Percentiles rank a stretch among this genome's conserved stretches.
phyloP scores from a whole-genome alignment of 225 moss, liverwort and hornwort genomes.

The Pleurozium schreberi region DNA sequence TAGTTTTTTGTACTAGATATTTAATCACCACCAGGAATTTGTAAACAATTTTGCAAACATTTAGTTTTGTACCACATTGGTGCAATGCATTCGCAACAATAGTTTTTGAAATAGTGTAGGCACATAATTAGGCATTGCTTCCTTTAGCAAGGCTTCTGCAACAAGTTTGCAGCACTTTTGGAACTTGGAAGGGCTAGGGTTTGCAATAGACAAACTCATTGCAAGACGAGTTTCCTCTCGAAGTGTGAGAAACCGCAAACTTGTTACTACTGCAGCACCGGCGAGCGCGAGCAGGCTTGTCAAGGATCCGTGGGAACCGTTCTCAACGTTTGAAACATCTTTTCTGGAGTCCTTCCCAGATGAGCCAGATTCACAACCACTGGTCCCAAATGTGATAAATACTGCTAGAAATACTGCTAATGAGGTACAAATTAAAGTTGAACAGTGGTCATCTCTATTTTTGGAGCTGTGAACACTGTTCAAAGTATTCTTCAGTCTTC shows the following conservation, averaged over 20 bases:
- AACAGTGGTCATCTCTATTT: neutral
- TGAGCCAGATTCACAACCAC: neutral
- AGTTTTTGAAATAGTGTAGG: neutral
- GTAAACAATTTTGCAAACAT: neutral
- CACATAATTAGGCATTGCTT: neutral
- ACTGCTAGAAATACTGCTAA: neutral
- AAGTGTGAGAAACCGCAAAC: constrained; percentile 42
- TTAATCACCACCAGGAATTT: neutral
- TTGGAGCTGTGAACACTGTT: neutral
- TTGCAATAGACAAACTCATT: neutral
- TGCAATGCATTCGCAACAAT: neutral
- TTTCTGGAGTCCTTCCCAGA: constrained; percentile 22
- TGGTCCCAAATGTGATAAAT: neutral
- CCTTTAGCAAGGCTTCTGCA: neutral
- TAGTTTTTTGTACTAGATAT: neutral
- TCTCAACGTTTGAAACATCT: constrained; percentile 30
- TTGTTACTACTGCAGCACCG: too few species aligned
- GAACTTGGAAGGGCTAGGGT: too few species aligned
- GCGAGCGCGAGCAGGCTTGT: constrained; percentile 14
- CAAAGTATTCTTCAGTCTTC: neutral
- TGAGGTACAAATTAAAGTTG: too few species aligned
- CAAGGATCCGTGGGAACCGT: constrained; percentile 39
- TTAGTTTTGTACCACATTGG: neutral
- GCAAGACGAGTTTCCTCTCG: constrained; percentile 26
- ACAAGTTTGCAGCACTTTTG: neutral